Conservation (phyloP, 2,329 filamentous ascomycete species). For the Colletotrichum nymphaeae region DNA sequence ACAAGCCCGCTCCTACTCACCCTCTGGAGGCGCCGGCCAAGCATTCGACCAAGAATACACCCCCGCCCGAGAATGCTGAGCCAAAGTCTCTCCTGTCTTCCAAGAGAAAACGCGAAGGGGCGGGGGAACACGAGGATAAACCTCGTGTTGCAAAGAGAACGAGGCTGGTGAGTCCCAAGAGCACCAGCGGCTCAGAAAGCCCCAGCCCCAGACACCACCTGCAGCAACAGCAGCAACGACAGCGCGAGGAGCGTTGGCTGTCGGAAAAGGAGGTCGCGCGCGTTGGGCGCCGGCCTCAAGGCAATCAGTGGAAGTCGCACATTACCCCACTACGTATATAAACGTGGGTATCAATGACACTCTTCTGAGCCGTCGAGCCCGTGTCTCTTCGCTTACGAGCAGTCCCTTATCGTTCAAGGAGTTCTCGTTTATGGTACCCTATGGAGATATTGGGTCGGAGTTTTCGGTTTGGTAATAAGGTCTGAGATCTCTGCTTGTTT, state of each 20-base stretch:
- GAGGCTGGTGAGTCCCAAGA: not conserved
- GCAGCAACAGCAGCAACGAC: not conserved
- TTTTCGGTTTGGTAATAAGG: not conserved
- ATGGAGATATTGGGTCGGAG: not conserved
- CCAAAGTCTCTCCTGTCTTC: not conserved
- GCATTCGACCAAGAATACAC: not conserved
- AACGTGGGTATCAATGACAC: not conserved
- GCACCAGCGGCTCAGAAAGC: not conserved
- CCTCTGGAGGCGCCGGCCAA: not conserved
- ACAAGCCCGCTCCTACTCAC: not conserved
- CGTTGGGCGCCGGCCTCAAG: not conserved
- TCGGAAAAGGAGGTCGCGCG: not conserved
- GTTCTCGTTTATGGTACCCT: not conserved
- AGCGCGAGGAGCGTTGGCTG: not conserved
- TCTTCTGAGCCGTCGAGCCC: not conserved
- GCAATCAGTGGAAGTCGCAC: not conserved
- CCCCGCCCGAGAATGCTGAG: not conserved
- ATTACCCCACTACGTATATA: not conserved
- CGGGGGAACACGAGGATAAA: not conserved
- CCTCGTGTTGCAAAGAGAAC: not conserved
- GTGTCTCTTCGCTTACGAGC: not conserved
- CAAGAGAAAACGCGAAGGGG: not conserved
- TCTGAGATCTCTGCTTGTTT: not conserved
- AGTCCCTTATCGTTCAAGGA: not conserved
- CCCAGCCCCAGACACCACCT: not conserved